Evolutionary conservation across 1,139 yeast species (phyloP).

Genomic region (Protomyces inouyei): DNA sequence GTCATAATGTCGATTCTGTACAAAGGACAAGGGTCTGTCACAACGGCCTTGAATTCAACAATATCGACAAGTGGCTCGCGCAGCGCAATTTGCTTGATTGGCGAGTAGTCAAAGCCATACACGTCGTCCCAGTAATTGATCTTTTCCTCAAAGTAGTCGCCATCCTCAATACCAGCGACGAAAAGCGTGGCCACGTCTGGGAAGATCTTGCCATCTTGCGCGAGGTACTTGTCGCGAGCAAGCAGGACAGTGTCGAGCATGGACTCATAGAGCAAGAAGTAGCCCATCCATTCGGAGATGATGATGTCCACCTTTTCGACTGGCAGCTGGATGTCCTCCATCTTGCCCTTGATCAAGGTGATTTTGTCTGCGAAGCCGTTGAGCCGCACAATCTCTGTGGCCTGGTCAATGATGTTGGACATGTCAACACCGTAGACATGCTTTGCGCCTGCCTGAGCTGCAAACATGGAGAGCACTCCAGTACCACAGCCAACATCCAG

Average conservation of each 20-base stretch:
- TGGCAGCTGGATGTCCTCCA: slow-evolving; percentile 89
- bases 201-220: slow-evolving; percentile 80
- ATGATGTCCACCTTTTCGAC: slow-evolving; percentile 79
- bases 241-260: slow-evolving; percentile 94
- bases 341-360: slow-evolving; percentile 83
- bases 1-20: slow-evolving; percentile 86
- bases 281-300: slow-evolving; percentile 99
- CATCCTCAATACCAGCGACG: slow-evolving; percentile 92
- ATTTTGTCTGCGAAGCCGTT: slow-evolving; percentile 86
- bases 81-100: slow-evolving; percentile 68
- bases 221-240: slow-evolving; percentile 90
- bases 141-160: slow-evolving; percentile 86
- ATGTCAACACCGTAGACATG: slow-evolving; percentile 63
- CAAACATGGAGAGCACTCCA: slow-evolving; percentile 60
- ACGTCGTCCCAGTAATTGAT: slow-evolving; percentile 95
- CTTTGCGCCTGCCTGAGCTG: slow-evolving; percentile 56
- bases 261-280: slow-evolving; percentile 88
- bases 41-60: slow-evolving; percentile 74
- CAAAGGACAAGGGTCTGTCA: slow-evolving; percentile 64
- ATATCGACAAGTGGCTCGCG: slow-evolving; percentile 92
- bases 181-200: slow-evolving; percentile 92
- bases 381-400: slow-evolving; percentile 71
- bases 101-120: slow-evolving; percentile 90
- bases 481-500: slow-evolving; percentile 56
- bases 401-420: slow-evolving; percentile 95